Evolutionary conservation across 768 basidiomycete species (phyloP).

Genomic region (Asterophora lycoperdoides): DNA sequence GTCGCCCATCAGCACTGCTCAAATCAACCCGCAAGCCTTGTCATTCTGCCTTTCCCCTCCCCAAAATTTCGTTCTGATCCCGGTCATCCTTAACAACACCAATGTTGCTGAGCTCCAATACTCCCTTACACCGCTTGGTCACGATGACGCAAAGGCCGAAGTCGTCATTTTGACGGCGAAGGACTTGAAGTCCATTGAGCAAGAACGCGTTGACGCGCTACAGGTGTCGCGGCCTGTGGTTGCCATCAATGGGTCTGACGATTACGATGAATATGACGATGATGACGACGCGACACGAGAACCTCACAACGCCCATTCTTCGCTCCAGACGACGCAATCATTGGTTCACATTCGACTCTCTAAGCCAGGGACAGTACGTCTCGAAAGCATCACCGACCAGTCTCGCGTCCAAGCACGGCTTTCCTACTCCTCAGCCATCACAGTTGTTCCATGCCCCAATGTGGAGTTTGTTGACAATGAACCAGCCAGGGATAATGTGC

Average conservation of each 20-base stretch:
- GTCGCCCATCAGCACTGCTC: conserved; percentile 91
- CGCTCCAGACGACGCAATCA: conserved; percentile 71
- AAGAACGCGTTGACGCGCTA: conserved; percentile 48
- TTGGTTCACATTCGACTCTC: conserved; percentile 67
- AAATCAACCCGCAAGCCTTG: conserved; percentile 71
- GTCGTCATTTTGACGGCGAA: conserved; percentile 52
- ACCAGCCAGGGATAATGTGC: conserved; percentile 38
- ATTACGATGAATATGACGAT: conserved; percentile 71
- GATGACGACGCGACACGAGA: conserved; percentile 47
- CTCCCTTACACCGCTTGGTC: conserved; percentile 62
- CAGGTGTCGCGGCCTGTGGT: conserved; percentile 40
- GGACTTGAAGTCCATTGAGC: conserved; percentile 66
- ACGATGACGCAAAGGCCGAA: conserved; percentile 45
- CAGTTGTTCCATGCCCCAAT: conserved; percentile 78
- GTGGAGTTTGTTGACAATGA: conserved; percentile 59
- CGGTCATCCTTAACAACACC: conserved; percentile 89
- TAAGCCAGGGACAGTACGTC: conserved; percentile 68
- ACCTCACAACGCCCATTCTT: conserved; percentile 29
- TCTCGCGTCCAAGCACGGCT: conserved; percentile 72
- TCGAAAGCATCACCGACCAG: conserved; percentile 70
- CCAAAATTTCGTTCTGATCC: conserved; percentile 59
- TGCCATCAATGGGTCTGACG: conserved; percentile 32
- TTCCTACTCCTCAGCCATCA: conserved; percentile 56
- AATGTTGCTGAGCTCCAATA: conserved; percentile 68
- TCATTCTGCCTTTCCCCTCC: conserved; percentile 68